Conservation (phyloP, 108 stramenopile genomes). For the Cyclotella cryptica region DNA sequence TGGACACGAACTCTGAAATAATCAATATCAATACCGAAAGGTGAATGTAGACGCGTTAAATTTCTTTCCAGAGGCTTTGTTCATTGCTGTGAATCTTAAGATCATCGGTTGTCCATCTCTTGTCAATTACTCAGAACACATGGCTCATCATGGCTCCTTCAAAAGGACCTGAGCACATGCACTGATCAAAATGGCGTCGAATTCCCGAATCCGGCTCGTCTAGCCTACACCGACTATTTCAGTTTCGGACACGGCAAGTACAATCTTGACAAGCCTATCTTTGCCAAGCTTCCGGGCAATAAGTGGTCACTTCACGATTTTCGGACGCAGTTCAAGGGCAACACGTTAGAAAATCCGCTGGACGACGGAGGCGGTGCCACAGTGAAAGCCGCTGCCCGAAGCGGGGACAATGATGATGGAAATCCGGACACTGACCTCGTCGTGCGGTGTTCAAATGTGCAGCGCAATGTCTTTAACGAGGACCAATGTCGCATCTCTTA, state of each 20-base stretch:
- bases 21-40: constrained; percentile 29
- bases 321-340: constrained; percentile 27
- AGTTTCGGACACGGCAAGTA: constrained; percentile 35
- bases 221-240: constrained; percentile 31
- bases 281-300: constrained; percentile 34
- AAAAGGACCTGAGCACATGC: constrained; percentile 23
- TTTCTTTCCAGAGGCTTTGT: neutral
- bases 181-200: constrained; percentile 25
- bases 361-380: constrained; percentile 20
- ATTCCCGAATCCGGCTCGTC: constrained; percentile 29
- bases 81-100: neutral
- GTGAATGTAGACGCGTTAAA: neutral
- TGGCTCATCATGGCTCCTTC: constrained; percentile 29
- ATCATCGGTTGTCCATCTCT: neutral
- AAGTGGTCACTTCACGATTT: constrained; percentile 47
- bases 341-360: constrained; percentile 31
- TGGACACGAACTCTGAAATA: constrained; percentile 18
- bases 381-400: constrained; percentile 17
- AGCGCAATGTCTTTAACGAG: constrained; percentile 41
- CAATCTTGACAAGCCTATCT: constrained; percentile 38
- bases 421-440: constrained; percentile 19
- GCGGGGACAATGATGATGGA: constrained; percentile 13
- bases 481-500: constrained; percentile 22
- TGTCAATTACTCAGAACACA: neutral
- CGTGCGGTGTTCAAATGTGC: constrained; percentile 34